A percentile compares a stretch with the other conserved stretches of the same genome.
Conservation (phyloP, 495 filamentous ascomycete genomes). For the Parathielavia hyrcaniae region DNA sequence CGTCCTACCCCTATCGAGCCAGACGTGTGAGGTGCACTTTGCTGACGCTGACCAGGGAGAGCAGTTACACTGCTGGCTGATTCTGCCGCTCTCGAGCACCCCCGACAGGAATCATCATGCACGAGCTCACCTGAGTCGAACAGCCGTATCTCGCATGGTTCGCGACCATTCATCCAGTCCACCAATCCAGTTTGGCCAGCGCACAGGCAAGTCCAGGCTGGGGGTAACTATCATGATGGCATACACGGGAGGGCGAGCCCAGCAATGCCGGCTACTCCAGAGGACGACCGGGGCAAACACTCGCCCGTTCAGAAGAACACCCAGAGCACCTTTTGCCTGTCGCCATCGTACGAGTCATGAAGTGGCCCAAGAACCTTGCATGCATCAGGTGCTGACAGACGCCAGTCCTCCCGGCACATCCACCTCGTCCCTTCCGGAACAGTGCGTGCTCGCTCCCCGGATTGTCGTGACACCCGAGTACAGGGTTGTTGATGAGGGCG, state of each 20-base stretch:
- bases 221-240: background rate
- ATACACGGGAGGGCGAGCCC: background rate
- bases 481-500: constrained; percentile 37
- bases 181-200: background rate
- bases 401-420: background rate
- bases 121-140: background rate
- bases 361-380: constrained; percentile 3
- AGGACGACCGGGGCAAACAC: background rate
- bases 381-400: background rate
- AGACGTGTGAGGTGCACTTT: background rate
- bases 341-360: constrained; percentile 10
- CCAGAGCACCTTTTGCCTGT: constrained; percentile 20
- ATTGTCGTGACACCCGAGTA: constrained; percentile 48
- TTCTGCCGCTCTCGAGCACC: background rate
- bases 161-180: background rate
- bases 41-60: constrained; percentile 4
- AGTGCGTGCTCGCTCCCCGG: constrained; percentile 36
- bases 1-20: background rate
- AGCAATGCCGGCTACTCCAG: background rate
- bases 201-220: background rate
- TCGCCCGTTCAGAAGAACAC: constrained; percentile 10
- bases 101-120: constrained; percentile 13
- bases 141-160: background rate
- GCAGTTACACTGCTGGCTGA: background rate
- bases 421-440: constrained; percentile 13